These are phyloP conservation scores for Globisporangium carolinianum DNA, from an alignment of 352 stramenopile genomes.

Conservation along the genomic window DNA sequence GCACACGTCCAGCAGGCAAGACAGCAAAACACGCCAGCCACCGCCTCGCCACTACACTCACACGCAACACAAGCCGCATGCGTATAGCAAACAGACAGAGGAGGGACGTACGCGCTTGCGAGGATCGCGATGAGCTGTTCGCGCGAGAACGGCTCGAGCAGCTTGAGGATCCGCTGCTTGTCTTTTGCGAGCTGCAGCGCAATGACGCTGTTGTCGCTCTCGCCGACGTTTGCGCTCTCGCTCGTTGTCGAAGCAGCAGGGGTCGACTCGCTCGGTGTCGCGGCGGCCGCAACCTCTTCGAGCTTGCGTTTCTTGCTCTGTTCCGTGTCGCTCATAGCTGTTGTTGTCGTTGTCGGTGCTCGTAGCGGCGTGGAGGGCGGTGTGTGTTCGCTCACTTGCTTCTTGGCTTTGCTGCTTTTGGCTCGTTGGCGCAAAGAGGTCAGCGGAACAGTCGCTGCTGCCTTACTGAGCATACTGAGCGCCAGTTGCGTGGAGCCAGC, in stretches of 20 bases:
- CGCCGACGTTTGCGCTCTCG: slow-evolving; percentile 7
- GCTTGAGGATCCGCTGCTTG: slow-evolving; percentile 21
- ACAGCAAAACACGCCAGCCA: background rate
- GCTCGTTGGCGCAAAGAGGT: no score
- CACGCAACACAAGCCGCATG: slow-evolving; percentile 5
- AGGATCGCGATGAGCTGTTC: slow-evolving; percentile 66
- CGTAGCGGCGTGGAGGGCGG: background rate
- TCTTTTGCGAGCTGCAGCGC: slow-evolving; percentile 14
- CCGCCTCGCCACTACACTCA: slow-evolving; percentile 2
- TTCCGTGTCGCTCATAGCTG: slow-evolving; percentile 24
- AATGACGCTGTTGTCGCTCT: background rate
- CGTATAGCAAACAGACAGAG: slow-evolving; percentile 1
- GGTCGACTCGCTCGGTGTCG: background rate
- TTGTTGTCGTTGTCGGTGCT: slow-evolving; percentile 14
- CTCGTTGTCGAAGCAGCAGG: background rate
- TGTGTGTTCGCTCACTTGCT: no score
- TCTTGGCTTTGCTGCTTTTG: background rate
- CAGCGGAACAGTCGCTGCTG: no score
- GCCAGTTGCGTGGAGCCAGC: no score
- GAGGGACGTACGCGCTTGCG: slow-evolving; percentile 41
- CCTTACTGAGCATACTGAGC: no score
- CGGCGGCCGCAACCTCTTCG: slow-evolving; percentile 12
- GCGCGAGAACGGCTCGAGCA: slow-evolving; percentile 50
- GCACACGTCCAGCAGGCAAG: background rate
- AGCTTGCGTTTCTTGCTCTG: slow-evolving; percentile 35